phyloP scores from a whole-genome alignment of 805 yeast species.

The Candida jianshihensis region DNA sequence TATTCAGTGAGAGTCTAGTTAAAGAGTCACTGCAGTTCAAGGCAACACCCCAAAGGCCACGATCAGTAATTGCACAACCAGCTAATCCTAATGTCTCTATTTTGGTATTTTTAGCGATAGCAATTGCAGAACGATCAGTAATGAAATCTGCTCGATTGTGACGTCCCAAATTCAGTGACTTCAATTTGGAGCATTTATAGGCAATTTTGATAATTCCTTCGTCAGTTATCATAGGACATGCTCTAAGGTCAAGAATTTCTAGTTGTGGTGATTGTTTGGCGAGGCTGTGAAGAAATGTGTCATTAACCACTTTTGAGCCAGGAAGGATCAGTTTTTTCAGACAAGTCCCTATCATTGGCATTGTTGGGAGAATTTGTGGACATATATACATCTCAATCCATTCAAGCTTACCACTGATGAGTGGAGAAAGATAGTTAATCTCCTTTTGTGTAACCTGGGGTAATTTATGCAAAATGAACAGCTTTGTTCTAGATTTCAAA shows the following conservation, averaged over 20 bases:
- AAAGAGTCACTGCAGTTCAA: constrained; percentile 40
- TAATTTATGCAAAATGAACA: constrained; percentile 63
- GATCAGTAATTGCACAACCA: constrained; percentile 77
- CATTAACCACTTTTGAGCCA: constrained; percentile 60
- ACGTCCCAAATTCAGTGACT: constrained; percentile 72
- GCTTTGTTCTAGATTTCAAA: constrained; percentile 27
- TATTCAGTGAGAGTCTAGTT: constrained; percentile 67
- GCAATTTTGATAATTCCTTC: constrained; percentile 67
- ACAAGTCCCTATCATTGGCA: constrained; percentile 31
- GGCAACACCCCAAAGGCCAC: constrained; percentile 75
- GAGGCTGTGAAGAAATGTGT: constrained; percentile 46
- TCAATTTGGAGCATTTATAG: constrained; percentile 47
- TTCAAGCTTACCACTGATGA: constrained; percentile 42
- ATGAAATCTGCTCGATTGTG: constrained; percentile 59
- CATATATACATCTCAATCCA: constrained; percentile 83
- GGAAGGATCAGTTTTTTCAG: constrained; percentile 50
- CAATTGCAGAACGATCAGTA: constrained; percentile 61
- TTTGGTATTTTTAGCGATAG: constrained; percentile 44
- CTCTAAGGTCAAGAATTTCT: constrained; percentile 67
- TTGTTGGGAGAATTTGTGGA: constrained; percentile 60
- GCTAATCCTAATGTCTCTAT: constrained; percentile 77
- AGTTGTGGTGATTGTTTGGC: constrained; percentile 52
- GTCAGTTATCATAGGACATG: constrained; percentile 76
- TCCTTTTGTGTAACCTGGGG: constrained; percentile 46
- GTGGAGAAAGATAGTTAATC: constrained; percentile 38